Evolutionary conservation across 2,329 filamentous ascomycete genomes (phyloP).

Genomic region (Xylariaceae sp.): DNA sequence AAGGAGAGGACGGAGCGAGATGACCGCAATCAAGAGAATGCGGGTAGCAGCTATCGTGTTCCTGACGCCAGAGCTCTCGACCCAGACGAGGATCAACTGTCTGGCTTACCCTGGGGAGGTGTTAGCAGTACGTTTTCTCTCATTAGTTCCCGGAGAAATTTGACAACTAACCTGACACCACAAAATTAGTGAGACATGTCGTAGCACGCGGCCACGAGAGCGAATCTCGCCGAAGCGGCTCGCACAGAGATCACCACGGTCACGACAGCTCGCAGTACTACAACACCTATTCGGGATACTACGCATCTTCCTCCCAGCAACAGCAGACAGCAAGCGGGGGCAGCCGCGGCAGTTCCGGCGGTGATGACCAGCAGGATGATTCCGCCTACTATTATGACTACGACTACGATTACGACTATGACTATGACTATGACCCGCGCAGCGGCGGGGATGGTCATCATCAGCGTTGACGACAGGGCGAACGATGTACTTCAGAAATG

Average conservation of each 20-base stretch:
- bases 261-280: constrained; percentile 23
- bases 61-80: constrained; percentile 57
- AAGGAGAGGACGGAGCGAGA: constrained; percentile 65
- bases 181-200: constrained; percentile 45
- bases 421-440: constrained; percentile 16
- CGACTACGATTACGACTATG: constrained; percentile 21
- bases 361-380: neutral
- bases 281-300: constrained; percentile 26
- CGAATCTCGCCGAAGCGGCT: constrained; percentile 38
- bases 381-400: neutral
- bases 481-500: too few relatives aligned
- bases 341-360: constrained; percentile 12
- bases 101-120: constrained; percentile 71
- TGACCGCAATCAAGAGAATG: constrained; percentile 60
- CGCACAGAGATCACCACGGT: constrained; percentile 19
- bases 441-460: constrained; percentile 18
- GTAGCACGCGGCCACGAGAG: constrained; percentile 50
- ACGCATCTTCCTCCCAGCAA: constrained; percentile 31
- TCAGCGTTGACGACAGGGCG: constrained; percentile 1
- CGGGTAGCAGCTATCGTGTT: constrained; percentile 62
- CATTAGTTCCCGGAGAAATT: neutral
- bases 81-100: constrained; percentile 49
- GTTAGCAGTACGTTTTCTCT: constrained; percentile 44
- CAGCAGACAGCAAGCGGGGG: constrained; percentile 24
- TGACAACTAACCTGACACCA: constrained; percentile 2